These are phyloP conservation scores for Triglochin maritima DNA, from an alignment of 106 monocot species.

Conservation along the genomic window DNA sequence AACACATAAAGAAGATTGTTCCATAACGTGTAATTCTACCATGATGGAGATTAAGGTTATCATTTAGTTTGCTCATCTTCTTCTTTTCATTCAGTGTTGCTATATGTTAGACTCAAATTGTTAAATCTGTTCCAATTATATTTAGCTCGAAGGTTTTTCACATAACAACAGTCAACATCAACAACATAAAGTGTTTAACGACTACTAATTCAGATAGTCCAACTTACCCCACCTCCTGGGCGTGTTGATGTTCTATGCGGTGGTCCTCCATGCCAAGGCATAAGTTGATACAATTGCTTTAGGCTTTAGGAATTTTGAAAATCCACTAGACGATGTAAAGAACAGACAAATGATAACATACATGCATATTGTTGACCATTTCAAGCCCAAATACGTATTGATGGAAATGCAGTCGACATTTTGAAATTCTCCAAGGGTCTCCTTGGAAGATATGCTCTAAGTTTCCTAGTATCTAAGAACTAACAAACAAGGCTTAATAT, in stretches of 20 bases:
- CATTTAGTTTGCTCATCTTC: too few species aligned
- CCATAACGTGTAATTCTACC: too few species aligned
- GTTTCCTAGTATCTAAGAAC: conserved; percentile 40
- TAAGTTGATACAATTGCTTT: conserved; percentile 82
- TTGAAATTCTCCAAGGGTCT: conserved; percentile 66
- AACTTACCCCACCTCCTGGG: conserved; percentile 6
- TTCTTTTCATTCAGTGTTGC: too few species aligned
- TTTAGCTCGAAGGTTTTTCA: too few species aligned
- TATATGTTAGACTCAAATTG: too few species aligned
- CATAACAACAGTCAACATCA: too few species aligned
- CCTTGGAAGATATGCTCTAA: conserved; percentile 73
- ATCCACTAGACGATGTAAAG: conserved; percentile 57
- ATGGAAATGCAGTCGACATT: conserved; percentile 99
- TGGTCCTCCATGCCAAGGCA: conserved; percentile 94
- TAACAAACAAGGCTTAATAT: conserved; percentile 60
- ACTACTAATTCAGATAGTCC: too few species aligned
- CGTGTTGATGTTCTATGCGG: conserved; percentile 86
- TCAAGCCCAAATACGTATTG: conserved; percentile 74
- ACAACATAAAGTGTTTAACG: too few species aligned
- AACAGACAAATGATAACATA: conserved; percentile 65
- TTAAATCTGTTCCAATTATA: too few species aligned
- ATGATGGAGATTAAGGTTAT: too few species aligned
- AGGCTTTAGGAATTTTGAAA: conserved; percentile 16
- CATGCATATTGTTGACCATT: conserved; percentile 72
- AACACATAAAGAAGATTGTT: too few species aligned